Percentiles rank a stretch among this genome's conserved stretches.
phyloP scores from a whole-genome alignment of 176 grass and related monocot species.

The Poa annua region DNA sequence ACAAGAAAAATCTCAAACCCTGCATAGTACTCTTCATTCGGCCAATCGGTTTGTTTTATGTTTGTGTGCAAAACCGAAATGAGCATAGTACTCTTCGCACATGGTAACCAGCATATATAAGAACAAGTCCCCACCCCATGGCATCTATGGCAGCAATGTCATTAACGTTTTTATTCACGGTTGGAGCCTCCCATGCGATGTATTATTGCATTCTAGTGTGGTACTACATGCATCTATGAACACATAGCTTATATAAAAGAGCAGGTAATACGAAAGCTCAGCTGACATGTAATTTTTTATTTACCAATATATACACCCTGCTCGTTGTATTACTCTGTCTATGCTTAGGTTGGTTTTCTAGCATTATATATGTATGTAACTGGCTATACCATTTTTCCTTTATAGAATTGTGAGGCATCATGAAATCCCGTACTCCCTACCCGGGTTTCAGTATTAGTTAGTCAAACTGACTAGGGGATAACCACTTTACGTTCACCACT shows the following conservation, averaged over 20 bases:
- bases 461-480: accelerated
- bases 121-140: neutral
- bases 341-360: neutral
- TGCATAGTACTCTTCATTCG: neutral
- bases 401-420: neutral
- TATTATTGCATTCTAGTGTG: neutral
- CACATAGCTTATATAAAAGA: neutral
- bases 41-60: no score
- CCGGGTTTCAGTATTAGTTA: neutral
- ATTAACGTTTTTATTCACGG: neutral
- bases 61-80: neutral
- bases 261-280: neutral
- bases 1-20: neutral
- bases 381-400: neutral
- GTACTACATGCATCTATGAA: neutral
- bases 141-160: neutral
- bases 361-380: neutral
- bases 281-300: neutral
- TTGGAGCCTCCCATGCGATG: neutral
- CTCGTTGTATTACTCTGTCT: neutral
- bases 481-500: neutral
- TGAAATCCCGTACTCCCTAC: neutral
- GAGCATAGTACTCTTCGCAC: neutral
- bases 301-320: neutral
- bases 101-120: neutral